Base-by-base conservation (phyloP, 352 stramenopile genomes). In the Blastocystis sp. region DNA sequence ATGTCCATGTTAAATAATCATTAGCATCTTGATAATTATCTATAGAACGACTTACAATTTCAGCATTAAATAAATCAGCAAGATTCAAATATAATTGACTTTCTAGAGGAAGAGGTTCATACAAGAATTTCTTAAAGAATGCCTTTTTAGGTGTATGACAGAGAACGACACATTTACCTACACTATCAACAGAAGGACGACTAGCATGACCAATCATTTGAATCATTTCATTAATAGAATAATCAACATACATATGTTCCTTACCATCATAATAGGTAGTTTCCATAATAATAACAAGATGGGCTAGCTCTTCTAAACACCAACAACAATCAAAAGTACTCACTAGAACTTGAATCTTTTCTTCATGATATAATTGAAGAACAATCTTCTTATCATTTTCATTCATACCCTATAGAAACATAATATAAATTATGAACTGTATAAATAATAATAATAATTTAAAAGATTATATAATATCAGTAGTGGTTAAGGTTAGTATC, bases 1-100 rank as follows among this genome's bases (percentile, higher is more conserved):
- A 93, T 1, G 89, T 97, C 91, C 91, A 99, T 33, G 91, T 98
- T 21, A 98, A 74, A 69, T 95, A 98, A 65, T 98, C 89, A 31
- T 98, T 85, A 0, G 87, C 88, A 47, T 98, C 90, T 66, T 98
- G 86, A 75, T 96, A 96, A 68, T 77, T 93, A 65, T 92, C 84
- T 46, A 99, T 93, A 5, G 82, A 95, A 70, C 94, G 90, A 0
- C 84, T 94, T 21, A 95, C 89, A 68, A 96, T 89, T 67, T 98
- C 92, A 10, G 90, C 91, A 65, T 95, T 96, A 25, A 99, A 78
- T 69, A 95, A 86, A 70, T 99, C 90, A 64, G 88, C 89, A 55
- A 99, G 67, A 59, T 90, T 91, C 62, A 94, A 83, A 69, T 96
- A 86, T 4, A 99, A 72, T 68, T 96, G 88, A 43, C 81, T 94